Evolutionary conservation across 108 stramenopile genomes (phyloP), one percentile per base, ranked within the genome.

Genomic region (Skeletonema tropicum): DNA sequence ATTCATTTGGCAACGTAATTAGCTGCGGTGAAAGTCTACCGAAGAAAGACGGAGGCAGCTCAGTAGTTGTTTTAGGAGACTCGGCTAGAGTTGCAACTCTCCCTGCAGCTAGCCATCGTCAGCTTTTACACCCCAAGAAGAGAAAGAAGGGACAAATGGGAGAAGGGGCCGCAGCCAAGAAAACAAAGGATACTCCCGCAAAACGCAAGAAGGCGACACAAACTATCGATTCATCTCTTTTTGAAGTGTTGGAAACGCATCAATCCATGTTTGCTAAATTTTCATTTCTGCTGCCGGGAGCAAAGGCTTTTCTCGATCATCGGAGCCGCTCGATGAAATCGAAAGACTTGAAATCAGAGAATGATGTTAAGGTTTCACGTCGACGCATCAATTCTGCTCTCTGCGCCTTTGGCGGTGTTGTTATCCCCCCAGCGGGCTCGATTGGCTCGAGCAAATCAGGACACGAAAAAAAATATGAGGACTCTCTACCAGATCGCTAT

Each of bases 391-490:
- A 81, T 41, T 82, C 86, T 1, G 90, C 92, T 38, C 79, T 93
- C 5, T 93, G 89, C 76, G 92, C 92, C 1, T 93, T 93, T 79
- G 92, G 92, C 33, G 92, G 92, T 38, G 68, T 38, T n/a, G 59
- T 62, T n/a, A 30, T 75, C 48, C 71, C 78, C 26, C 41, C 72
- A 6, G 11, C 48, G 11, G 3, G 25, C 13, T 45, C 39, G 14
- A 52, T 29, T 17, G 29, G 23, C 3, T 10, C 36, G 3, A 70
- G 52, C 32, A 74, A 70, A 32, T 57, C 65, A 32, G 38, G 35
- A 14, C 35, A 55, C 36, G 68, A 55, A 29, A 57, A 57, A 25
- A 86, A 79, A 60, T 94, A 94, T 70, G 86, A 86, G 57, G 85
- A 91, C 36, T 62, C 66, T 31, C 49, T 94, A 33, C 83, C 90